phyloP scores from a whole-genome alignment of 78 protist species.

The Chrysochromulina tobinii region DNA sequence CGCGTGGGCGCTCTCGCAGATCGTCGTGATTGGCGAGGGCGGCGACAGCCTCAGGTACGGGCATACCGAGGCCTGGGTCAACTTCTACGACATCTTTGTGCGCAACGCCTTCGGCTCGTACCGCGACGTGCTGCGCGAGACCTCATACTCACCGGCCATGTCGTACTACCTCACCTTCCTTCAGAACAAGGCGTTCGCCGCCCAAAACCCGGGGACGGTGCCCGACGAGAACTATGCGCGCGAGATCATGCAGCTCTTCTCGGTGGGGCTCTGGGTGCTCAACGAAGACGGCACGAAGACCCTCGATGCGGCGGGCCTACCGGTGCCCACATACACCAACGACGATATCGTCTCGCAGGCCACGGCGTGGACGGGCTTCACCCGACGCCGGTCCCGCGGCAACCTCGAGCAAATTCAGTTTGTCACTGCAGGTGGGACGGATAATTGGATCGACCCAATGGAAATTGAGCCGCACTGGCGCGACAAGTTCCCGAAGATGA shows the following conservation, averaged over 20 bases:
- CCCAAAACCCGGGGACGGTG: background rate
- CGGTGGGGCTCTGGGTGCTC: constrained; percentile 29
- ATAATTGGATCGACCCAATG: constrained; percentile 11
- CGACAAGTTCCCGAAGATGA: constrained; percentile 21
- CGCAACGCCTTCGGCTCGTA: constrained; percentile 32
- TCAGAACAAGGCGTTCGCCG: background rate
- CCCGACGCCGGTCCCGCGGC: background rate
- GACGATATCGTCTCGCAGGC: constrained; percentile 17
- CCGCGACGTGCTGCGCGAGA: constrained; percentile 24
- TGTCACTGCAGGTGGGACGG: too few relatives aligned
- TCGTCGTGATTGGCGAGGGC: background rate
- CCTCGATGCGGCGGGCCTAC: background rate
- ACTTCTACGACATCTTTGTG: constrained; percentile 28
- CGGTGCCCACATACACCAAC: background rate
- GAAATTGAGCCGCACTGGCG: background rate
- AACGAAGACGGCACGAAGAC: constrained; percentile 12
- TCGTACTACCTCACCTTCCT: background rate
- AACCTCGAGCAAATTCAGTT: background rate
- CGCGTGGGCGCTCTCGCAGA: constrained; percentile 22
- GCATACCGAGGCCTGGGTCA: background rate
- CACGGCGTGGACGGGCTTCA: constrained; percentile 22
- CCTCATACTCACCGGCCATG: constrained; percentile 4
- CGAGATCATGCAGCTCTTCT: constrained; percentile 33
- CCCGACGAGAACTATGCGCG: constrained; percentile 48
- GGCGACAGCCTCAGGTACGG: too few relatives aligned